Evolutionary conservation across 441 rosid genomes (phyloP).

Genomic region (Syzygium malaccense): DNA sequence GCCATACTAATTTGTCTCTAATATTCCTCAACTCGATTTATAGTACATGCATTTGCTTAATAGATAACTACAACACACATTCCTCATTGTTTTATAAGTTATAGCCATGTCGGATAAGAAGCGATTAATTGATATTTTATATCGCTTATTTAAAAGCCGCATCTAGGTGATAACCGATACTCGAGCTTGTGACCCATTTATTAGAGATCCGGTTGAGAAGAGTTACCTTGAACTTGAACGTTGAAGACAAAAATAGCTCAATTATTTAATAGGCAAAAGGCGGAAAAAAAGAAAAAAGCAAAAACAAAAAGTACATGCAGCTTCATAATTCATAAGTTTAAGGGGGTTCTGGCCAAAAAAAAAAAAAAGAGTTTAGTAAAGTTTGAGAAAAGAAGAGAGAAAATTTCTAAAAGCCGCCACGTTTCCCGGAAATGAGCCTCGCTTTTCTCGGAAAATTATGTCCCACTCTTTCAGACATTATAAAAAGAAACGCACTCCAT

Average conservation of each 20-base stretch:
- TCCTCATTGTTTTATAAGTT: not conserved
- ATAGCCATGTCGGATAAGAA: not conserved
- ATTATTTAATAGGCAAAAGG: too few relatives aligned
- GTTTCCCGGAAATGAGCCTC: not conserved
- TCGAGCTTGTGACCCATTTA: not conserved
- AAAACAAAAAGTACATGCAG: too few relatives aligned
- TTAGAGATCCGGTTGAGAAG: not conserved
- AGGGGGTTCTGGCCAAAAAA: not conserved
- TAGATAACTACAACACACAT: not conserved
- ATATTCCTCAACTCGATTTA: not conserved
- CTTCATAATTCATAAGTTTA: too few relatives aligned
- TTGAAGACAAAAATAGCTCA: not conserved
- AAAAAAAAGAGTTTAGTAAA: too few relatives aligned
- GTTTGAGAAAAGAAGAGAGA: not conserved
- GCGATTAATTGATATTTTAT: not conserved
- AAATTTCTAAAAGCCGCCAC: not conserved
- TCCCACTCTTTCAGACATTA: too few relatives aligned
- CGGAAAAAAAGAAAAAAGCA: too few relatives aligned
- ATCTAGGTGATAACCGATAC: not conserved
- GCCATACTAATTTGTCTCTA: not conserved
- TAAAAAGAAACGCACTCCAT: too few relatives aligned
- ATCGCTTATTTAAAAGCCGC: fast-evolving
- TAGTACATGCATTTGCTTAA: not conserved
- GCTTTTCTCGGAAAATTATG: not conserved
- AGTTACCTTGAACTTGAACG: fast-evolving